Percentiles rank a stretch among this genome's conserved stretches.
Conservation (phyloP, 129 eudicot species). For the carrot (Daucus carota) region DH1_v3.0 NC_030384.2:33424501-33425000, state of each 20-base stretch:
- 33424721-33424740: constrained; percentile 21
- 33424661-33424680: constrained; percentile 89
- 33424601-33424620: not conserved
- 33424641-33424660: constrained; percentile 99
- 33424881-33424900: constrained; percentile 33
- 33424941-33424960: constrained; percentile 28
- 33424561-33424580: not conserved
- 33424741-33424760: constrained; percentile 14
- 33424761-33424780: constrained; percentile 32
- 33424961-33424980: constrained; percentile 21
- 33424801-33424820: constrained; percentile 34
- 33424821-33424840: constrained; percentile 47
- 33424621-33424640: constrained; percentile 62
- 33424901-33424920: constrained; percentile 72
- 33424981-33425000: constrained; percentile 17
- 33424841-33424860: constrained; percentile 71
- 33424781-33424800: constrained; percentile 15
- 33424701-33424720: constrained; percentile 82
- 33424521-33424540: constrained; percentile 10
- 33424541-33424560: not conserved
- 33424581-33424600: no score
- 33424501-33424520: constrained; percentile 39
- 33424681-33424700: constrained; percentile 96
- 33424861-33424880: constrained; percentile 15
- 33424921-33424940: constrained; percentile 45